Conservation (phyloP, 768 basidiomycete genomes). For the Lactarius trivialis region DNA sequence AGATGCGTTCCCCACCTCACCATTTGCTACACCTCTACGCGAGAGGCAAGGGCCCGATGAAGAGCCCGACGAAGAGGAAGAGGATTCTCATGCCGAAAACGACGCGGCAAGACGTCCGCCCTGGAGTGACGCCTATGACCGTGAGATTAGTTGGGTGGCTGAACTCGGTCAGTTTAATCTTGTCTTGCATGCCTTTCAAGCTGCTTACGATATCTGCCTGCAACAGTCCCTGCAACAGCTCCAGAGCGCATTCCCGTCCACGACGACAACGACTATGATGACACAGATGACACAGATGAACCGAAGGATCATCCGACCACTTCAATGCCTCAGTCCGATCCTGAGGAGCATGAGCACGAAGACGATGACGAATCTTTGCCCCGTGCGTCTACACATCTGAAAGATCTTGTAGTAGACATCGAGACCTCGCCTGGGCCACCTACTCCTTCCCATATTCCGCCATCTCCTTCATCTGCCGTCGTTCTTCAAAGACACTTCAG, state of each 20-base stretch:
- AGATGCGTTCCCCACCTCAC: slow-evolving; percentile 60
- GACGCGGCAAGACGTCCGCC: slow-evolving; percentile 26
- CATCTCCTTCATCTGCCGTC: slow-evolving; percentile 44
- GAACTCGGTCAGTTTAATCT: slow-evolving; percentile 50
- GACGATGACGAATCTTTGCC: slow-evolving; percentile 45
- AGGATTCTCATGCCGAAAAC: slow-evolving; percentile 46
- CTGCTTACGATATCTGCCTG: neutral
- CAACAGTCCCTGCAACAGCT: slow-evolving; percentile 32
- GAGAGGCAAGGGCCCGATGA: slow-evolving; percentile 47
- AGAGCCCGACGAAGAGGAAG: slow-evolving; percentile 58
- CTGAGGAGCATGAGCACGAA: slow-evolving; percentile 43
- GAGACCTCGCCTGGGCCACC: slow-evolving; percentile 50
- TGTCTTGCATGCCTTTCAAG: neutral
- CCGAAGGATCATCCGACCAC: slow-evolving; percentile 29
- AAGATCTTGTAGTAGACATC: slow-evolving; percentile 56
- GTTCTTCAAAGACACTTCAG: slow-evolving; percentile 37
- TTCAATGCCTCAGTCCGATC: slow-evolving; percentile 21
- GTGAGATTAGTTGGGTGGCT: slow-evolving; percentile 71
- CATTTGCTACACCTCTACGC: slow-evolving; percentile 64
- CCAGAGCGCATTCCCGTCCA: slow-evolving; percentile 60
- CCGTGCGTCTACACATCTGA: slow-evolving; percentile 51
- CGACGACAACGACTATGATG: slow-evolving; percentile 49
- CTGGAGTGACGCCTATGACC: slow-evolving; percentile 29
- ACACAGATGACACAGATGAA: slow-evolving; percentile 39
- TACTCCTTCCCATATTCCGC: slow-evolving; percentile 38